These are phyloP conservation scores for Magnusiomyces paraingens DNA, from an alignment of 1,139 yeast species.

Conservation along the genomic window DNA sequence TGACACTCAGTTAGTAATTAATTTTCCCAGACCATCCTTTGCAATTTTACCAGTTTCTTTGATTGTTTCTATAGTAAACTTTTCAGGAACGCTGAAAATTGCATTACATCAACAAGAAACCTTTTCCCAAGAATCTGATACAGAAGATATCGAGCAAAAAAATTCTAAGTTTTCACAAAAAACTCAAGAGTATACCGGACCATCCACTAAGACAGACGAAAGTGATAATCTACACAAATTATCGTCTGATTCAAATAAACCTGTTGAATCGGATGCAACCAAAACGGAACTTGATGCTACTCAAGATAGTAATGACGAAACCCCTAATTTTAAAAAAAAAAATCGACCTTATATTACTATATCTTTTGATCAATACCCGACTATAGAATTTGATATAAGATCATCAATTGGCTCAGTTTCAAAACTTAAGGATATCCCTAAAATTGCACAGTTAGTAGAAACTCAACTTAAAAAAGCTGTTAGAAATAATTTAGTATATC, in stretches of 20 bases:
- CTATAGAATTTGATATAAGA: conserved; percentile 72
- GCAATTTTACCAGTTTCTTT: conserved; percentile 75
- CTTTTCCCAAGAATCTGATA: too few species aligned
- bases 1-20: conserved; percentile 72
- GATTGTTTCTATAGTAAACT: conserved; percentile 81
- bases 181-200: too few species aligned
- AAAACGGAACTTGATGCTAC: background rate
- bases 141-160: too few species aligned
- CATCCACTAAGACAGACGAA: too few species aligned
- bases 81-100: conserved; percentile 87
- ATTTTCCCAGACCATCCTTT: conserved; percentile 77
- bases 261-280: too few species aligned
- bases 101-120: conserved; percentile 43
- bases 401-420: conserved; percentile 91
- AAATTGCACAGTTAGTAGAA: conserved; percentile 79
- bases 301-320: background rate
- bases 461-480: conserved; percentile 82
- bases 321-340: background rate
- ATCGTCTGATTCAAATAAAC: too few species aligned
- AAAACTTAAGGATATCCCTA: conserved; percentile 87
- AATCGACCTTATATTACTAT: conserved; percentile 65
- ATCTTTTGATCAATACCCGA: conserved; percentile 83
- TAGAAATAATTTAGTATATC: conserved; percentile 87
- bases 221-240: too few species aligned
- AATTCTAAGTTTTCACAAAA: too few species aligned